Evolutionary conservation across 2,329 filamentous ascomycete genomes (phyloP).

Genomic region (Penicillium thymicola): DNA sequence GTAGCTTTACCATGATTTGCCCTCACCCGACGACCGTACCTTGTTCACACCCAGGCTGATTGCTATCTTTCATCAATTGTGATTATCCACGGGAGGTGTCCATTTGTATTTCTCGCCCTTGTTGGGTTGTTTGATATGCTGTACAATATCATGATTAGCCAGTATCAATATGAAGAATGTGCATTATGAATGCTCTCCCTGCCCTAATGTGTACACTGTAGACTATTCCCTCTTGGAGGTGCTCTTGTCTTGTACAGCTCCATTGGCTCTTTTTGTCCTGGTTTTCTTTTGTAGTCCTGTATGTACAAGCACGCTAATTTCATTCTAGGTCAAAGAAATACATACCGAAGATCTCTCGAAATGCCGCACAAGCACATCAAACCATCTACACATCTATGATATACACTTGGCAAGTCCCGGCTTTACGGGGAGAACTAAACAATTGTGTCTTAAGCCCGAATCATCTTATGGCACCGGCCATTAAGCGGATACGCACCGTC

Average conservation of each 20-base stretch:
- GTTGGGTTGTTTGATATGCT: conserved; percentile 4
- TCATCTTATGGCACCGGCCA: too few species aligned
- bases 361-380: neutral
- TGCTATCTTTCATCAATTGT: neutral
- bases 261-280: neutral
- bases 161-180: conserved; percentile 9
- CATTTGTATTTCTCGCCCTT: conserved; percentile 4
- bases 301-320: neutral
- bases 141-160: conserved; percentile 10
- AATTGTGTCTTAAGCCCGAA: neutral
- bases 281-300: neutral
- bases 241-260: too few species aligned
- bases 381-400: neutral
- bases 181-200: neutral
- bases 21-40: neutral
- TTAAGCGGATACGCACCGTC: too few species aligned
- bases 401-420: neutral
- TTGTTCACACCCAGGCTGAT: neutral
- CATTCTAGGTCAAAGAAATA: neutral
- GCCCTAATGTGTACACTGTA: too few species aligned
- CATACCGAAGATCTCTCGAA: neutral
- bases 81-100: neutral
- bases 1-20: neutral
- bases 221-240: too few species aligned
- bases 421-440: neutral